Evolutionary conservation across 345 rosid genomes (phyloP).

Genomic region (Pistacia vera): DNA sequence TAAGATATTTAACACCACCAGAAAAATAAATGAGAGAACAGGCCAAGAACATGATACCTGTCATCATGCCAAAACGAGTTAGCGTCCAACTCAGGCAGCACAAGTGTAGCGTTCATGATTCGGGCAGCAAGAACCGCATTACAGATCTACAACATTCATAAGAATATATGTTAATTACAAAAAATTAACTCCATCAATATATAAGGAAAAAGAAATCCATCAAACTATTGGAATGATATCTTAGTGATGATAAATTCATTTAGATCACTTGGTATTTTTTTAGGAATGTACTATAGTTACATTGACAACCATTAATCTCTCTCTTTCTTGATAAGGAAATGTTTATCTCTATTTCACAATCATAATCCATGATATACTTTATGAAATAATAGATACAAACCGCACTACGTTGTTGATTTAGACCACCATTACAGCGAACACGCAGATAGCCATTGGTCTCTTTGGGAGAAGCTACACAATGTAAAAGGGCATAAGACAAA

Average conservation of each 20-base stretch:
- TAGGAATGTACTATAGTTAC: neutral
- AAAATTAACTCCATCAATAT: neutral
- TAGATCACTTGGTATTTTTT: neutral
- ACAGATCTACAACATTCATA: constrained; percentile 67
- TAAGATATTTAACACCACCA: neutral
- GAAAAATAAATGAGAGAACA: neutral
- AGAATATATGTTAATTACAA: constrained; percentile 3
- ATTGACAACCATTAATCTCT: neutral
- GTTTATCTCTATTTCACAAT: neutral
- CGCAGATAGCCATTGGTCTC: constrained; percentile 91
- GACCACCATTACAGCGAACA: constrained; percentile 97
- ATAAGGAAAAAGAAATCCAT: neutral
- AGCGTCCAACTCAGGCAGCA: constrained; percentile 94
- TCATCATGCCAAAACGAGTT: constrained; percentile 99
- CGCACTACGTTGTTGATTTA: constrained; percentile 98
- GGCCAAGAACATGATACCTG: constrained; percentile 52
- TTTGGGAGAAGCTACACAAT: constrained; percentile 78
- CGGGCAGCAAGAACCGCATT: constrained; percentile 99
- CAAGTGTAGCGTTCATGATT: constrained; percentile 98
- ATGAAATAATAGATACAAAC: constrained; percentile 45
- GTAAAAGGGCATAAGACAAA: neutral
- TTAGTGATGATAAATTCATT: neutral
- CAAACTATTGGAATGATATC: neutral
- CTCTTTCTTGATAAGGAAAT: neutral
- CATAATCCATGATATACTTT: neutral